Evolutionary conservation across 176 grass and related monocot species (phyloP).

Genomic region (Tillandsia fasciculata): DNA sequence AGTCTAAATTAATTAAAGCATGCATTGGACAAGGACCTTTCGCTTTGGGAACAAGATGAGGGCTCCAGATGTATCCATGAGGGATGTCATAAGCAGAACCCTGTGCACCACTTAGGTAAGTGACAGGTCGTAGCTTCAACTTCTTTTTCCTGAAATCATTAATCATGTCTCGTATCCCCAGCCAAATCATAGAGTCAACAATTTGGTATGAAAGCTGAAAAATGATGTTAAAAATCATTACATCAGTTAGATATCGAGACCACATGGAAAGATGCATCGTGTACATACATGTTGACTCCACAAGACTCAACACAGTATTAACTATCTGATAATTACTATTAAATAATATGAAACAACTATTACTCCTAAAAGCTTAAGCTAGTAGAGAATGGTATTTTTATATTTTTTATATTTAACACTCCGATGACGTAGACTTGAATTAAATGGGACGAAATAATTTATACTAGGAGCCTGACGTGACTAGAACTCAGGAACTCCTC

Average conservation of each 20-base stretch:
- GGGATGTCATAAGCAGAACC: slow-evolving; percentile 69
- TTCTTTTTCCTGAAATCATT: slow-evolving; percentile 98
- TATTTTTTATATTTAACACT: no score
- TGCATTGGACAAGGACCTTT: slow-evolving; percentile 48
- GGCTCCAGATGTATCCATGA: slow-evolving; percentile 97
- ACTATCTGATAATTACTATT: no score
- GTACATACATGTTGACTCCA: neutral
- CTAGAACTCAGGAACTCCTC: no score
- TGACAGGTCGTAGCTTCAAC: slow-evolving; percentile 85
- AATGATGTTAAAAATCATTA: slow-evolving; percentile 19
- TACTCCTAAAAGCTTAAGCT: no score
- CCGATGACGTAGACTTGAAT: no score
- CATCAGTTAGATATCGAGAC: slow-evolving; percentile 11
- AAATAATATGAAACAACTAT: no score
- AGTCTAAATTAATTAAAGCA: neutral
- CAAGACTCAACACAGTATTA: no score
- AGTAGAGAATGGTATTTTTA: no score
- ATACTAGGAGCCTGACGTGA: no score
- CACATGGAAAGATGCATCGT: neutral
- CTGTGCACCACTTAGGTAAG: slow-evolving; percentile 77
- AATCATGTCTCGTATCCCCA: slow-evolving; percentile 97
- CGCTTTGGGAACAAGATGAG: slow-evolving; percentile 88
- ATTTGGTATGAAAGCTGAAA: slow-evolving; percentile 93
- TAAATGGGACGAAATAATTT: no score
- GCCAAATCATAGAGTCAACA: slow-evolving; percentile 98